Percentiles rank a stretch among this genome's conserved stretches.
phyloP scores from a whole-genome alignment of 73 alveolate species.

The Paramecium biaurelia region DNA sequence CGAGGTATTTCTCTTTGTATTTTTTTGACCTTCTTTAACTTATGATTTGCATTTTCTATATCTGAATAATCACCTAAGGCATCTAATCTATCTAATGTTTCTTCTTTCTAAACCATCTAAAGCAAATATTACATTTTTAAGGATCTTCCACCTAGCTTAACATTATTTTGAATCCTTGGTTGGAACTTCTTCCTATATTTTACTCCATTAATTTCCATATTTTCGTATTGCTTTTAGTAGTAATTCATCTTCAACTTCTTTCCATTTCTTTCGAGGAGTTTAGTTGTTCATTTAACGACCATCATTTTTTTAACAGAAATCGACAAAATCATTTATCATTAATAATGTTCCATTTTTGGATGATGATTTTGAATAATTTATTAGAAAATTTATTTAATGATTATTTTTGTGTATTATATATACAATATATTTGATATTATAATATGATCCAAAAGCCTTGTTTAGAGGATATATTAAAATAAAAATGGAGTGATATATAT shows the following conservation, averaged over 20 bases:
- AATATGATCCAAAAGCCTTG: neutral
- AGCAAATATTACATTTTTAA: neutral
- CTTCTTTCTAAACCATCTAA: neutral
- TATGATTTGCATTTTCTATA: neutral
- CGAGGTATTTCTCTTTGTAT: neutral
- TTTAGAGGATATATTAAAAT: neutral
- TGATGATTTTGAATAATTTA: neutral
- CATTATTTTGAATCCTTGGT: neutral
- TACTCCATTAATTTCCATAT: constrained; percentile 5
- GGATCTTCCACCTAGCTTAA: neutral
- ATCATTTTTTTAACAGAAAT: neutral
- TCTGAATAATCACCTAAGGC: neutral
- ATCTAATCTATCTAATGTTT: neutral
- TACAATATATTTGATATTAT: neutral
- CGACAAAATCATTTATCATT: neutral
- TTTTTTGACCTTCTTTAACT: neutral
- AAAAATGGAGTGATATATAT: constrained; percentile 25
- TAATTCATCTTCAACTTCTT: constrained; percentile 27
- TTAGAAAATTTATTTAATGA: neutral
- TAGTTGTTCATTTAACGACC: neutral
- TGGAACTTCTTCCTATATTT: neutral
- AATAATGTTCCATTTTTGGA: neutral
- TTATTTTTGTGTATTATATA: neutral
- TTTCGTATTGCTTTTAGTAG: neutral
- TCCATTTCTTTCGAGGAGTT: neutral